Evolutionary conservation across 2,329 filamentous ascomycete genomes (phyloP).

Genomic region (Claviceps capensis): DNA sequence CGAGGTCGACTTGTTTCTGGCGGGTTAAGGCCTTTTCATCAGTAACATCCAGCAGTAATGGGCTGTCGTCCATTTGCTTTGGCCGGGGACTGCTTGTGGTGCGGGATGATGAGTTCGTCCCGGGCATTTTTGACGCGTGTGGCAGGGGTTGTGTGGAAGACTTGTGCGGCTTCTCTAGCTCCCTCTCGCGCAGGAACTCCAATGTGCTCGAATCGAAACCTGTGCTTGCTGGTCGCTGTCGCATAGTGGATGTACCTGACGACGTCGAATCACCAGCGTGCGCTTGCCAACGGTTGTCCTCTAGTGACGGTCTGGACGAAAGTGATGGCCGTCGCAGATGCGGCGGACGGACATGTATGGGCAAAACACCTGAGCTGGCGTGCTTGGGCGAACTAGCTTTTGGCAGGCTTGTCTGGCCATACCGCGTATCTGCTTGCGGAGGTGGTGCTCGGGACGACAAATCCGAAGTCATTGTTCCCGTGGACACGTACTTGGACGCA

Average conservation of each 20-base stretch:
- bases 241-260: conserved; percentile 21
- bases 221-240: conserved; percentile 64
- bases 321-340: conserved; percentile 13
- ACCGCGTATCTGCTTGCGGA: conserved; percentile 11
- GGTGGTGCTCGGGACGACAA: conserved; percentile 31
- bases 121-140: background rate
- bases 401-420: conserved; percentile 5
- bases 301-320: conserved; percentile 10
- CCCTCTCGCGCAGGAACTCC: conserved; percentile 69
- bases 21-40: conserved; percentile 39
- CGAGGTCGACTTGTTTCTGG: conserved; percentile 30
- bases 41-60: conserved; percentile 65
- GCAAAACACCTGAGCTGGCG: background rate
- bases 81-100: background rate
- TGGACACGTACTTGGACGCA: conserved; percentile 32
- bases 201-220: conserved; percentile 65
- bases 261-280: conserved; percentile 10
- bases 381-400: background rate
- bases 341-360: conserved; percentile 11
- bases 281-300: conserved; percentile 11
- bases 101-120: background rate
- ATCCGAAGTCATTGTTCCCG: conserved; percentile 68
- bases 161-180: conserved; percentile 33
- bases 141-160: conserved; percentile 2
- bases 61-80: conserved; percentile 34